phyloP scores from a whole-genome alignment of 2,329 filamentous ascomycete species.

The Lachnellula arida region DNA sequence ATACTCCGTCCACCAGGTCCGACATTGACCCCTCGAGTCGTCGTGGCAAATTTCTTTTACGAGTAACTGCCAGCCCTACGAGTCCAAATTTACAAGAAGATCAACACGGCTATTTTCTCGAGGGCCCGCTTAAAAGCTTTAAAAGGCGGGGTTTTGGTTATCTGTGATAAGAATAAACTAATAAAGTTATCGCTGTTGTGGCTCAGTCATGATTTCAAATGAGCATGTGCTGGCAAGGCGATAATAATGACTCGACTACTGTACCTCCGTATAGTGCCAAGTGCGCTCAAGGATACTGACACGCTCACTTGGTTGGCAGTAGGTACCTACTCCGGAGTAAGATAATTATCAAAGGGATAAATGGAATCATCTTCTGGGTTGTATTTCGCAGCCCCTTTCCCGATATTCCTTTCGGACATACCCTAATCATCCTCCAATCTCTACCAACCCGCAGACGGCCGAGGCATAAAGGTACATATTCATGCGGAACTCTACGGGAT shows the following conservation, averaged over 20 bases:
- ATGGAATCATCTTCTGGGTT: not conserved
- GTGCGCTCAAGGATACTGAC: not conserved
- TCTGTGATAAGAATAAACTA: not conserved
- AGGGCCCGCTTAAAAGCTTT: not conserved
- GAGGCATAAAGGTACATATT: not conserved
- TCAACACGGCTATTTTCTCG: too few species aligned
- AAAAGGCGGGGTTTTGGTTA: not conserved
- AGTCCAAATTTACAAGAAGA: too few species aligned
- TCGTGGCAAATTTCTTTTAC: too few species aligned
- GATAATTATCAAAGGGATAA: not conserved
- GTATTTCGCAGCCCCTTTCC: not conserved
- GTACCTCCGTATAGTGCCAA: not conserved
- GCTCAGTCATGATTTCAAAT: not conserved
- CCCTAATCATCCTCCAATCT: constrained; percentile 1
- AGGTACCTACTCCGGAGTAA: not conserved
- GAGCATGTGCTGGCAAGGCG: not conserved
- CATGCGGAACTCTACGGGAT: not conserved
- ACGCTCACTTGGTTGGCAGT: not conserved
- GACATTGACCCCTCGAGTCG: too few species aligned
- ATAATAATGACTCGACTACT: not conserved
- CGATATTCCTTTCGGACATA: not conserved
- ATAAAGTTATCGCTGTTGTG: not conserved
- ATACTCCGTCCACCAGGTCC: too few species aligned
- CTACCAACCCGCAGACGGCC: not conserved
- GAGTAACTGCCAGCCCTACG: too few species aligned